Conservation (phyloP, 768 basidiomycete species). For the Russula emetica region DNA sequence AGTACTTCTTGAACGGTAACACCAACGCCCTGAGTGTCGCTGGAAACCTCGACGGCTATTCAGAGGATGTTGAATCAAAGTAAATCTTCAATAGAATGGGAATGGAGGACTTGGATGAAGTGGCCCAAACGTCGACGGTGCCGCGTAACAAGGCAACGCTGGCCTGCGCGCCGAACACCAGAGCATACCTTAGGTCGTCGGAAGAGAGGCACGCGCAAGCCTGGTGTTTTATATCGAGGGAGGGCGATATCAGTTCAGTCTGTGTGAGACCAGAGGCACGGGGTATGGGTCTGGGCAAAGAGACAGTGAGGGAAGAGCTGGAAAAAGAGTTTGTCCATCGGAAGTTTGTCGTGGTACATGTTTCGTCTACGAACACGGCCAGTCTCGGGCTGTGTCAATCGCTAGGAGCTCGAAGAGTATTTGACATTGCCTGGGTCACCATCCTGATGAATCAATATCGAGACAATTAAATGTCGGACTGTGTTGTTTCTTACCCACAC, state of each 20-base stretch:
- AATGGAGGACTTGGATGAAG: neutral
- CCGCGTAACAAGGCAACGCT: neutral
- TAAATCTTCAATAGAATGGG: neutral
- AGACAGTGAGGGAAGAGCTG: conserved; percentile 11
- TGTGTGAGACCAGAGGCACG: conserved; percentile 19
- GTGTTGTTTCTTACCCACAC: neutral
- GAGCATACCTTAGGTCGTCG: conserved; percentile 12
- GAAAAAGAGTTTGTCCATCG: neutral
- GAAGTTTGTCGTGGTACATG: neutral
- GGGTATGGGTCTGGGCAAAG: conserved; percentile 13
- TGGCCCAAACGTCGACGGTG: neutral
- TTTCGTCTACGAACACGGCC: neutral
- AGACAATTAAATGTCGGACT: neutral
- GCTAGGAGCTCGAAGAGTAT: neutral
- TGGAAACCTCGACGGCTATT: no score
- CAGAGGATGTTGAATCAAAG: neutral
- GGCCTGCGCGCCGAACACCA: conserved; percentile 2
- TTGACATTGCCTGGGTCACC: neutral
- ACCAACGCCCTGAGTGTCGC: neutral
- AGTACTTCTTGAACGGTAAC: neutral
- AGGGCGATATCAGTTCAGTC: conserved; percentile 16
- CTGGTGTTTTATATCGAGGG: conserved; percentile 17
- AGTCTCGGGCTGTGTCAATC: conserved; percentile 10
- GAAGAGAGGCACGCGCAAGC: conserved; percentile 4
- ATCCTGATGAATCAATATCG: neutral